Evolutionary conservation across 1,139 yeast genomes (phyloP), one percentile per base, ranked within the genome.

Genomic region (Trichomonascaceae sp.): DNA sequence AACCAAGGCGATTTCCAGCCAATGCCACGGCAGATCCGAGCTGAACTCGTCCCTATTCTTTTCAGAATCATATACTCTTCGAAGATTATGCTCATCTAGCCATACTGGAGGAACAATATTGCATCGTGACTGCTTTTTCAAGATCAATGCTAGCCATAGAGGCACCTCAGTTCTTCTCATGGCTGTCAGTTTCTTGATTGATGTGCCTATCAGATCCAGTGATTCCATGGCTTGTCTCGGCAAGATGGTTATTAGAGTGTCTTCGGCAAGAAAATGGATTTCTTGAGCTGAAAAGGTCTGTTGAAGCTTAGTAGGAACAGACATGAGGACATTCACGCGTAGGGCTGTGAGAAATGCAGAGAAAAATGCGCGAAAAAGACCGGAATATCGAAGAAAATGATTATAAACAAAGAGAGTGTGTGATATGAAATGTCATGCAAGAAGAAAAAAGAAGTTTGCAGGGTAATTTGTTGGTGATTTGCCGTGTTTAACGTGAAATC

Each of bases 31-130:
- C 47, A 93, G 71, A 22, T 53, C 50, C 13, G 77, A 74, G 51
- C 91, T 81, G 65, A 93, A 93, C 57, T 80, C 73, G 43, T 76
- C 76, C 1, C 82, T 78, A 6, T 74, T 72, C 48, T 82, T 72
- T 64, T 93, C 99, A 57, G 81, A 84, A 12, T 86, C 90, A 61
- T 87, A 82, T 52, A 78, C 76, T 5, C 74, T 76, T 56, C 79
- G 79, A 55, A 93, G 69, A 55, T 74, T 75, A n/a, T 74, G 73
- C 52, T 80, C 70, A 15, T 77, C 78, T n/a, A 93, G 75, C 99
- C 99, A 93, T 1, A 74, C 77, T 0, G 99, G 99, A 10, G 91
- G 85, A 6, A 90, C 84, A 2, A 93, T 83, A 58, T 84, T 85
- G 69, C 98, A 89, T 61, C 91, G 85, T 51, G 83, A 85, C 68